Conservation (phyloP, 352 stramenopile genomes). For the Phytophthora macrochlamydospora region DNA sequence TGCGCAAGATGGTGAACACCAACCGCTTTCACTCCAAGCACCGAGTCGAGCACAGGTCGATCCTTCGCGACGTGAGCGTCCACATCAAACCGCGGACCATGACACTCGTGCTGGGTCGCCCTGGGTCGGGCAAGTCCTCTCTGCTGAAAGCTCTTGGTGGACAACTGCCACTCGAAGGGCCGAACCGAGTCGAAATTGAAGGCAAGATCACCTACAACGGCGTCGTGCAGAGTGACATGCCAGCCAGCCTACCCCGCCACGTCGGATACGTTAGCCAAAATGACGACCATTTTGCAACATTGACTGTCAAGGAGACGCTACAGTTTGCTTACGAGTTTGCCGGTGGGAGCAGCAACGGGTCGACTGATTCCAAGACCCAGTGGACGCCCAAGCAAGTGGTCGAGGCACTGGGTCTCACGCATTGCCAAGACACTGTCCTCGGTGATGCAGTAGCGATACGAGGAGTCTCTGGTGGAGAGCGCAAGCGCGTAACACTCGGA, state of each 20-base stretch:
- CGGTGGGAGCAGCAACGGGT: neutral
- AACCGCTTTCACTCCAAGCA: constrained; percentile 15
- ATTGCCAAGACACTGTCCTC: constrained; percentile 52
- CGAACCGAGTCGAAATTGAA: constrained; percentile 22
- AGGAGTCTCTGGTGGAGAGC: constrained; percentile 83
- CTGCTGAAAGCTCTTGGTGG: constrained; percentile 40
- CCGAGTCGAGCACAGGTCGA: constrained; percentile 17
- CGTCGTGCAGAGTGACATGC: constrained; percentile 7
- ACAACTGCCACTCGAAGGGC: constrained; percentile 27
- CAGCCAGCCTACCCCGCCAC: constrained; percentile 14
- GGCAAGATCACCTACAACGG: constrained; percentile 35
- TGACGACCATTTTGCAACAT: constrained; percentile 81
- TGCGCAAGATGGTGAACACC: constrained; percentile 6
- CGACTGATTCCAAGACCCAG: neutral
- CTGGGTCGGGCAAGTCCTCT: constrained; percentile 44
- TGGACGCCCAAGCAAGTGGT: constrained; percentile 19
- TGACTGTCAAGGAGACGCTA: constrained; percentile 92
- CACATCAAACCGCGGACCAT: constrained; percentile 32
- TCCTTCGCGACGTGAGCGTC: constrained; percentile 31
- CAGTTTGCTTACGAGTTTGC: constrained; percentile 89
- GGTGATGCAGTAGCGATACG: constrained; percentile 44
- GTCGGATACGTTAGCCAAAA: constrained; percentile 36
- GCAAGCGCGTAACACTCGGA: constrained; percentile 85
- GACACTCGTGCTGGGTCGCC: constrained; percentile 32
- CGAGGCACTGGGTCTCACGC: constrained; percentile 32